A percentile compares a stretch with the other conserved stretches of the same genome.
Conservation (phyloP, 352 stramenopile genomes). For the Phytophthora pini region DNA sequence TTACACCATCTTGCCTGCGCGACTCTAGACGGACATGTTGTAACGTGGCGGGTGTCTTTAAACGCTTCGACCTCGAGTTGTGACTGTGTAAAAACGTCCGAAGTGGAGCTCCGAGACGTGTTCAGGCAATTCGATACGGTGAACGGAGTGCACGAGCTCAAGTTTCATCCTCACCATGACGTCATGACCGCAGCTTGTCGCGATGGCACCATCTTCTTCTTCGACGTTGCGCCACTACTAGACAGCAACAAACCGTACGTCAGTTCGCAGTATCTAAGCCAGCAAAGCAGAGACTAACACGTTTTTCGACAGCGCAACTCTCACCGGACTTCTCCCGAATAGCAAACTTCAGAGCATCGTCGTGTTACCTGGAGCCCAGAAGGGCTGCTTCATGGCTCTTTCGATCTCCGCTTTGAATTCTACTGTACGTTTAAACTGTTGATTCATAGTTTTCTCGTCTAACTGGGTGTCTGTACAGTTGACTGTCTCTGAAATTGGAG, state of each 20-base stretch:
- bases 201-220: constrained; percentile 77
- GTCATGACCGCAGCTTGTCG: constrained; percentile 58
- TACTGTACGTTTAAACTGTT: constrained; percentile 27
- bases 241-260: constrained; percentile 62
- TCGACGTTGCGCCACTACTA: constrained; percentile 60
- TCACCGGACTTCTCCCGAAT: constrained; percentile 52
- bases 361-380: constrained; percentile 51
- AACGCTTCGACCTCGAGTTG: constrained; percentile 39
- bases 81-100: constrained; percentile 58
- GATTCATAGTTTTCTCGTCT: not conserved
- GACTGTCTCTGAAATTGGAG: constrained; percentile 58
- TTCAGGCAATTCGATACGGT: constrained; percentile 64
- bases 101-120: constrained; percentile 69
- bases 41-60: constrained; percentile 57
- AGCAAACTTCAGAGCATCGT: constrained; percentile 58
- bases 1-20: constrained; percentile 56
- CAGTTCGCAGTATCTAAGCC: not conserved
- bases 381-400: constrained; percentile 51
- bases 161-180: constrained; percentile 67
- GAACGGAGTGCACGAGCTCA: constrained; percentile 66
- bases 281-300: constrained; percentile 6
- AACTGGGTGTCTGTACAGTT: constrained; percentile 28
- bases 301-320: constrained; percentile 32
- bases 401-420: constrained; percentile 52
- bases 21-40: constrained; percentile 65